Evolutionary conservation across 352 stramenopile genomes (phyloP).

Genomic region (Pythium chondricola): DNA sequence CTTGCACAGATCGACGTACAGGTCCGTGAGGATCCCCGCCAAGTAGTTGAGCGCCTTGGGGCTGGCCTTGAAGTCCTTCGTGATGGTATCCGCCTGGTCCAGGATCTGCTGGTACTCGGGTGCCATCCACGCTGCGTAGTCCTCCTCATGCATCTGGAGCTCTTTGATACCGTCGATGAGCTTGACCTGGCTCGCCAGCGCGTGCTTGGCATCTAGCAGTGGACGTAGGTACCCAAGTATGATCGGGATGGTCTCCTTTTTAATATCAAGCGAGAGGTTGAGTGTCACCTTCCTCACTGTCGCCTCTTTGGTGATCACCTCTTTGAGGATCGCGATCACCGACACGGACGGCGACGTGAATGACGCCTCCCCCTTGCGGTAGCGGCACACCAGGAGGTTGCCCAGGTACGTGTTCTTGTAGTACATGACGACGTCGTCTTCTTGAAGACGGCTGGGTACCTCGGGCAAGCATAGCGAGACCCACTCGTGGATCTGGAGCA

Average conservation of each 20-base stretch:
- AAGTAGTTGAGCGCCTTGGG: slow-evolving; percentile 76
- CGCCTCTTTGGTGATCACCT: slow-evolving; percentile 81
- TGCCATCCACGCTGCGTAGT: slow-evolving; percentile 65
- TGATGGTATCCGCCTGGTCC: slow-evolving; percentile 52
- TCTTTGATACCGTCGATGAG: slow-evolving; percentile 83
- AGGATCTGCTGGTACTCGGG: slow-evolving; percentile 79
- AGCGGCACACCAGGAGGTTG: slow-evolving; percentile 66
- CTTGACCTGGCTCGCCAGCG: slow-evolving; percentile 66
- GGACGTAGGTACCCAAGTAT: slow-evolving; percentile 63
- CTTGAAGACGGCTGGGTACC: slow-evolving; percentile 62
- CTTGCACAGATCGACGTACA: slow-evolving; percentile 84
- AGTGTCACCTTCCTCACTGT: slow-evolving; percentile 70
- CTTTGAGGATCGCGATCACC: slow-evolving; percentile 80
- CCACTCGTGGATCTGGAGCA: slow-evolving; percentile 86
- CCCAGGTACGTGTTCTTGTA: slow-evolving; percentile 78
- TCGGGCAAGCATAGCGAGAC: slow-evolving; percentile 71
- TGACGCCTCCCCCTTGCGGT: slow-evolving; percentile 61
- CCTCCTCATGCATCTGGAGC: slow-evolving; percentile 73
- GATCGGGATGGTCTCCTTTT: slow-evolving; percentile 66
- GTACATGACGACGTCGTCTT: slow-evolving; percentile 61
- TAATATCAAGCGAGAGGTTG: slow-evolving; percentile 77
- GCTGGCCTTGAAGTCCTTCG: slow-evolving; percentile 63
- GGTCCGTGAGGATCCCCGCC: slow-evolving; percentile 67
- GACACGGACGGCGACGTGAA: slow-evolving; percentile 78
- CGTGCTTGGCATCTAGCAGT: slow-evolving; percentile 64